These are phyloP conservation scores for Bombardia bombarda DNA, from an alignment of 495 filamentous ascomycete genomes.

Conservation along the genomic window DNA sequence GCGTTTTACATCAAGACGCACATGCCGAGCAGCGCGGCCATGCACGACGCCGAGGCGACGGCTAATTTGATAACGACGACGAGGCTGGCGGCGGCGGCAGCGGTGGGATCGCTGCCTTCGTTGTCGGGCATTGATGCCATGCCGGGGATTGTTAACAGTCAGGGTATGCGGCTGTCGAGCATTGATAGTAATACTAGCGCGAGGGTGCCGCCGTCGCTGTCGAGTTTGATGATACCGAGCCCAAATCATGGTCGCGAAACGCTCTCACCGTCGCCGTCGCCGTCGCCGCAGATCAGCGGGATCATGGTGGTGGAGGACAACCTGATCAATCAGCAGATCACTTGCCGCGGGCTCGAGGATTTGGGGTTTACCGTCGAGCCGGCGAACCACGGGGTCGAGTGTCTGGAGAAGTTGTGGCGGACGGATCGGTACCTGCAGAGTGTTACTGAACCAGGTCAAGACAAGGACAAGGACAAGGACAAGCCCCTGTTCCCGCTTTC, in stretches of 20 bases:
- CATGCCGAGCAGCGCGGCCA: constrained; percentile 23
- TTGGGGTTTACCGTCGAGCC: constrained; percentile 57
- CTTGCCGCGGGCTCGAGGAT: constrained; percentile 54
- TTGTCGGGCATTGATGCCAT: too few species aligned
- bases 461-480: constrained; percentile 1
- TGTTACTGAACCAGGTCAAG: constrained; percentile 12
- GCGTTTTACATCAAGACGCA: constrained; percentile 67
- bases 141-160: too few species aligned
- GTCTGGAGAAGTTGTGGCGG: constrained; percentile 44
- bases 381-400: constrained; percentile 69
- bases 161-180: neutral
- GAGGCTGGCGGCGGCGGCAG: constrained; percentile 1
- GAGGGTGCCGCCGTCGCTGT: neutral
- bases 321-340: constrained; percentile 63
- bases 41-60: constrained; percentile 22
- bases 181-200: neutral
- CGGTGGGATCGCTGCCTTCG: too few species aligned
- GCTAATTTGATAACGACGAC: neutral
- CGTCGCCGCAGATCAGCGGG: constrained; percentile 19
- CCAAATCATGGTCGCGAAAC: constrained; percentile 2
- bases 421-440: constrained; percentile 21
- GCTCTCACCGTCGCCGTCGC: neutral
- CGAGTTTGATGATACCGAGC: constrained; percentile 4
- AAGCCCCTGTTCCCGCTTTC: constrained; percentile 14
- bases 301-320: constrained; percentile 74